Evolutionary conservation across 352 stramenopile genomes (phyloP).

Genomic region (Phytophthora fragariaefolia): DNA sequence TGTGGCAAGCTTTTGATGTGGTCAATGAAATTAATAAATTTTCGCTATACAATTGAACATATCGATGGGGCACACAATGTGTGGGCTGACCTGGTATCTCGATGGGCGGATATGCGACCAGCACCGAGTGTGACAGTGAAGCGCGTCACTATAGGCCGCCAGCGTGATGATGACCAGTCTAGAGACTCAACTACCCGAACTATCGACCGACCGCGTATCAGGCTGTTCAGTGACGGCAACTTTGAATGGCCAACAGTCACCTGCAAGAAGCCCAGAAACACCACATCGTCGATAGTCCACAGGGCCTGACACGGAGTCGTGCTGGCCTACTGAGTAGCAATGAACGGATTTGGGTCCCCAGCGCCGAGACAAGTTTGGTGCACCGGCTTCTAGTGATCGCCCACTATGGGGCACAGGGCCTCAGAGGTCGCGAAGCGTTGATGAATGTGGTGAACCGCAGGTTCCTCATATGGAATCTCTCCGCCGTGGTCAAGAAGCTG

Average conservation of each 20-base stretch:
- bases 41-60: constrained; percentile 26
- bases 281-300: not conserved
- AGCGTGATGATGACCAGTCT: not conserved
- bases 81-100: constrained; percentile 5
- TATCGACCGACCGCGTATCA: not conserved
- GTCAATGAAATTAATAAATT: constrained; percentile 10
- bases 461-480: constrained; percentile 5
- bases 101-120: not conserved
- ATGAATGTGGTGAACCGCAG: not conserved
- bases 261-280: not conserved
- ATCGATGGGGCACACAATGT: constrained; percentile 2
- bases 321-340: not conserved
- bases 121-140: not conserved
- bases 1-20: constrained; percentile 27
- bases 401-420: constrained; percentile 5
- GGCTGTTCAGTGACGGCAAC: constrained; percentile 17
- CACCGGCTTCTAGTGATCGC: not conserved
- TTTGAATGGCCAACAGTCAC: constrained; percentile 15
- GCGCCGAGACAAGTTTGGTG: not conserved
- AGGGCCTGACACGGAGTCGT: not conserved
- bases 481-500: not conserved
- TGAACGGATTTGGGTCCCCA: not conserved
- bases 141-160: not conserved
- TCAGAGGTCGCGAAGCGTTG: constrained; percentile 5
- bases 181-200: no score